A percentile compares a stretch with the other conserved stretches of the same genome.
These are phyloP conservation scores for Platanus orientalis DNA, from an alignment of 164 flowering plant genomes.

Conservation along the genomic window DNA sequence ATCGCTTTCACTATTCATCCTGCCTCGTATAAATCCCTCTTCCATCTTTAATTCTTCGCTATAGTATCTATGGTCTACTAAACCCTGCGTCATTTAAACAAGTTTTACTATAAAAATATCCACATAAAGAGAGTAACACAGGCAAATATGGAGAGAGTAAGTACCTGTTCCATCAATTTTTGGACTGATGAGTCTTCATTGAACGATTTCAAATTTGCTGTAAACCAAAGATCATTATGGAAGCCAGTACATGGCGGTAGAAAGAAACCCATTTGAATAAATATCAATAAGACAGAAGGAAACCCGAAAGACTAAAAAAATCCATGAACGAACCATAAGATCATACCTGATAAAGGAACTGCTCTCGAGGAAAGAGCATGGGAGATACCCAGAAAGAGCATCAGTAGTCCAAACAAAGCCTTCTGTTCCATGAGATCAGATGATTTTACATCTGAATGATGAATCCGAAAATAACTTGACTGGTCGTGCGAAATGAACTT, in stretches of 20 bases:
- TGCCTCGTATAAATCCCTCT: conserved; percentile 15
- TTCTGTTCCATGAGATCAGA: conserved; percentile 24
- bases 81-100: neutral
- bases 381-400: conserved; percentile 31
- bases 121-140: neutral
- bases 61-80: neutral
- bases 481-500: too few relatives aligned
- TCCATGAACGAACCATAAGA: neutral
- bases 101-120: neutral
- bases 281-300: neutral
- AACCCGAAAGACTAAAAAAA: neutral
- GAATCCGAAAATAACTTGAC: too few relatives aligned
- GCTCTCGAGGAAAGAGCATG: conserved; percentile 25
- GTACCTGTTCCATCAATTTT: conserved; percentile 22
- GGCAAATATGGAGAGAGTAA: neutral
- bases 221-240: neutral
- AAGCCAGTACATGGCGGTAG: neutral
- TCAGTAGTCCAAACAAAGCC: conserved; percentile 17
- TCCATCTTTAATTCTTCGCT: neutral
- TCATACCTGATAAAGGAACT: conserved; percentile 35
- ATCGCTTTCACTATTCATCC: conserved; percentile 24
- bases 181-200: conserved; percentile 19
- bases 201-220: conserved; percentile 30
- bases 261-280: neutral
- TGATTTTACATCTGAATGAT: too few relatives aligned